Percentiles rank a stretch among this genome's conserved stretches.
Evolutionary conservation across 2,329 filamentous ascomycete species (phyloP).

Genomic region (Pseudophaeomoniella oleicola): DNA sequence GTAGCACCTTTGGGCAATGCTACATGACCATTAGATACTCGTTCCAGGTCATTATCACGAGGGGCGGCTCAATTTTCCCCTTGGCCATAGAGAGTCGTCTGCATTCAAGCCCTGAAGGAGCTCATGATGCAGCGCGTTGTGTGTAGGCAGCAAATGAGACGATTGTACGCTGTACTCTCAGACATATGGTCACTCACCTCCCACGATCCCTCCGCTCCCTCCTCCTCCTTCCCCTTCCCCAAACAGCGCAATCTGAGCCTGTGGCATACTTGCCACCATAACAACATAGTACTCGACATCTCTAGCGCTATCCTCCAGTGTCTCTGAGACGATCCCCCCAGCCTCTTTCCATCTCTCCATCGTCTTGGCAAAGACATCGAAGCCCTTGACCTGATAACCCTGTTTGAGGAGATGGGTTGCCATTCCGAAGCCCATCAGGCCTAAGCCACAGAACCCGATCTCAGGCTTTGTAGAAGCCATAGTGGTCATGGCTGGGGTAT

Average conservation of each 20-base stretch:
- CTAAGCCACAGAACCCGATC: slow-evolving; percentile 59
- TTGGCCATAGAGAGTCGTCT: too few relatives aligned
- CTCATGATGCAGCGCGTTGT: too few relatives aligned
- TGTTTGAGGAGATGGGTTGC: slow-evolving; percentile 56
- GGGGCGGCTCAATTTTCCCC: too few relatives aligned
- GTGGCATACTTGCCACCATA: slow-evolving; percentile 62
- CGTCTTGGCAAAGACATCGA: slow-evolving; percentile 54
- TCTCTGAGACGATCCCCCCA: slow-evolving; percentile 45
- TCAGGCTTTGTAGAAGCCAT: slow-evolving; percentile 28
- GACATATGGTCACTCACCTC: slow-evolving; percentile 4
- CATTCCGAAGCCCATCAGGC: slow-evolving; percentile 74
- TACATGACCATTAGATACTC: too few relatives aligned
- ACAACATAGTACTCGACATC: slow-evolving; percentile 47
- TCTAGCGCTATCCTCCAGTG: slow-evolving; percentile 46
- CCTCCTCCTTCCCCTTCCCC: slow-evolving; percentile 37
- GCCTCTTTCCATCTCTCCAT: slow-evolving; percentile 50
- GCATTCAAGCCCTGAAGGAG: too few relatives aligned
- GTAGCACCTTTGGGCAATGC: slow-evolving; percentile 42
- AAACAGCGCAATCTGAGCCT: slow-evolving; percentile 53
- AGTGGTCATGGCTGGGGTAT: slow-evolving; percentile 5
- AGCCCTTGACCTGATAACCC: slow-evolving; percentile 54
- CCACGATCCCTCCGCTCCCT: slow-evolving; percentile 9
- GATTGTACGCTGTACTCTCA: too few relatives aligned
- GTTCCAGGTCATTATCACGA: too few relatives aligned
- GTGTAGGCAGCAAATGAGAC: too few relatives aligned